Evolutionary conservation across 371 early-diverging fungal species (phyloP).

Genomic region (Mortierella sp.): DNA sequence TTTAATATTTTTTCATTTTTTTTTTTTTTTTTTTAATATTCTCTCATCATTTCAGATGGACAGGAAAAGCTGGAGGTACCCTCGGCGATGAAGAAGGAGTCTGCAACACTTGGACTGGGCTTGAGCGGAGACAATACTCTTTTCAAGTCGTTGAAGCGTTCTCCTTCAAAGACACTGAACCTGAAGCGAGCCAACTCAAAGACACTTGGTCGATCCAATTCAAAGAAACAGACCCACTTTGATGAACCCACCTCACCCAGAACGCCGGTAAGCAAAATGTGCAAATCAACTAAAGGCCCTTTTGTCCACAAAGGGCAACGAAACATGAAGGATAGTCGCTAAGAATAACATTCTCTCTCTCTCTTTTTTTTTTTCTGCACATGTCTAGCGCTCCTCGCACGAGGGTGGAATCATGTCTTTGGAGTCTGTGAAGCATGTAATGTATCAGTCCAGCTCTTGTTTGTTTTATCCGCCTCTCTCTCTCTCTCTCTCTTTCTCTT

Average conservation of each 20-base stretch:
- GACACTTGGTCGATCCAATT: conserved; percentile 41
- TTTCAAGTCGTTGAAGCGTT: conserved; percentile 45
- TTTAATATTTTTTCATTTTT: not conserved
- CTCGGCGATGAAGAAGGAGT: conserved; percentile 46
- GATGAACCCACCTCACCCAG: conserved; percentile 51
- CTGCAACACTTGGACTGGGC: conserved; percentile 33
- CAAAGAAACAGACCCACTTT: conserved; percentile 49
- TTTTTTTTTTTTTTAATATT: not conserved
- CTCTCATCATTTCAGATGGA: not conserved
- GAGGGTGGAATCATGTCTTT: conserved; percentile 69
- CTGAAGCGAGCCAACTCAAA: conserved; percentile 49
- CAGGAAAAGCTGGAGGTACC: conserved; percentile 52
- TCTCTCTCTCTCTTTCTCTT: no score
- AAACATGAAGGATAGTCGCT: not conserved
- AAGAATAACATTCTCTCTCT: not conserved
- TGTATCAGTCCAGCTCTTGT: not conserved
- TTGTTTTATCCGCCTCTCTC: not conserved
- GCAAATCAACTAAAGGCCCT: not conserved
- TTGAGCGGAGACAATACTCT: conserved; percentile 32
- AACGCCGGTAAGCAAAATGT: conserved; percentile 32
- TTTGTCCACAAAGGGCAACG: not conserved
- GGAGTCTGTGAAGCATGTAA: conserved; percentile 74
- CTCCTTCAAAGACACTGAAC: conserved; percentile 41
- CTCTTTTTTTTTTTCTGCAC: conserved; percentile 1
- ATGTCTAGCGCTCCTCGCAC: conserved; percentile 53